Conservation (phyloP, 768 basidiomycete genomes). For the Lentinula sp. region DNA sequence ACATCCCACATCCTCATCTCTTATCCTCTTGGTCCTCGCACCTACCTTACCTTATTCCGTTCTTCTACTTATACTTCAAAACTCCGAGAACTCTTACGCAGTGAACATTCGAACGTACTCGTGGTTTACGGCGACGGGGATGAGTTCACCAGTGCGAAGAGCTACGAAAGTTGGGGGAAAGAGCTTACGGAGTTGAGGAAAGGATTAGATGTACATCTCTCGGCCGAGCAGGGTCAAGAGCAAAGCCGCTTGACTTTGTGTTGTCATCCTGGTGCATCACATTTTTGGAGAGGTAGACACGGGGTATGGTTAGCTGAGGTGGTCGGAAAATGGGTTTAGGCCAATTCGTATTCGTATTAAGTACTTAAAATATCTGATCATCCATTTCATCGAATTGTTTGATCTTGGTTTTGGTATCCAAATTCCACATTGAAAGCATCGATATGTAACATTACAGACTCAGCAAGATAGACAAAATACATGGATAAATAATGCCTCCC, state of each 20-base stretch:
- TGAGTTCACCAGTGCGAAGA: neutral
- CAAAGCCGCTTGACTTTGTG: too few relatives aligned
- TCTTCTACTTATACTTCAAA: slow-evolving; percentile 45
- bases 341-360: too few relatives aligned
- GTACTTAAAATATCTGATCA: too few relatives aligned
- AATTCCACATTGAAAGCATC: neutral
- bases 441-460: neutral
- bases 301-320: neutral
- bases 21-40: slow-evolving; percentile 66
- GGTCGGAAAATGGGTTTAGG: neutral
- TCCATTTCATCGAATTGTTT: too few relatives aligned
- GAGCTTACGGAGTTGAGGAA: neutral
- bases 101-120: slow-evolving; percentile 46
- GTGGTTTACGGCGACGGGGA: slow-evolving; percentile 47
- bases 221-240: too few relatives aligned
- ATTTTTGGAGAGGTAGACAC: neutral
- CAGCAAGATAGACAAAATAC: neutral
- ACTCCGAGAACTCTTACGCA: slow-evolving; percentile 42
- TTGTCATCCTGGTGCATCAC: neutral
- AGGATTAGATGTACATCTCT: neutral
- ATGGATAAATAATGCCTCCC: neutral
- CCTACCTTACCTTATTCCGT: slow-evolving; percentile 65
- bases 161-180: neutral
- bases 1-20: slow-evolving; percentile 68
- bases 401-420: too few relatives aligned